Conservation (phyloP, 805 yeast species). For the Lipomyces chichibuensis region DNA sequence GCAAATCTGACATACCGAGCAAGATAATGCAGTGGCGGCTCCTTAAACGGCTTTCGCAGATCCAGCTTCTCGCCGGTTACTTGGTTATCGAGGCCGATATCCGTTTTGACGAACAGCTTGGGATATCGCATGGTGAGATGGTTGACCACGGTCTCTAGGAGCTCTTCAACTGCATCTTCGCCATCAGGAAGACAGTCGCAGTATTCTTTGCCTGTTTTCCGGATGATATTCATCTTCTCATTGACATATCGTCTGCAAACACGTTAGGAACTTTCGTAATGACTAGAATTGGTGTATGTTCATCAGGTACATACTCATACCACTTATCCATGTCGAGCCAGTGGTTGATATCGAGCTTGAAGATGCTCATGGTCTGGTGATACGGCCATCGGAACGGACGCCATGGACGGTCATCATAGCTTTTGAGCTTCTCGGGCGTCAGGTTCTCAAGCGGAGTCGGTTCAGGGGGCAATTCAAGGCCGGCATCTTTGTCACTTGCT, state of each 20-base stretch:
- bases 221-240: slow-evolving; percentile 63
- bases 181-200: slow-evolving; percentile 67
- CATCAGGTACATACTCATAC: slow-evolving; percentile 43
- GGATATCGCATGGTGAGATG: slow-evolving; percentile 70
- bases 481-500: background rate
- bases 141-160: slow-evolving; percentile 62
- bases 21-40: slow-evolving; percentile 64
- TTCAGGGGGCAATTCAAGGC: slow-evolving; percentile 41
- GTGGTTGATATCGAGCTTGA: slow-evolving; percentile 69
- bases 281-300: background rate
- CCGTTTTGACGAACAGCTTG: slow-evolving; percentile 55
- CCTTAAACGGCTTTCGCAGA: slow-evolving; percentile 60
- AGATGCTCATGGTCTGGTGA: slow-evolving; percentile 77
- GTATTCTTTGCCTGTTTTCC: slow-evolving; percentile 61
- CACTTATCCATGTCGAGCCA: slow-evolving; percentile 83
- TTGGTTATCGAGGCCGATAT: slow-evolving; percentile 60
- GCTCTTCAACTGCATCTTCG: slow-evolving; percentile 59
- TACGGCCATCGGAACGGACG: slow-evolving; percentile 81
- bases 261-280: background rate
- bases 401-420: slow-evolving; percentile 78
- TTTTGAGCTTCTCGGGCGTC: slow-evolving; percentile 67
- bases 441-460: slow-evolving; percentile 62
- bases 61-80: slow-evolving; percentile 65
- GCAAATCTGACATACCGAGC: slow-evolving; percentile 44
- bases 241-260: slow-evolving; percentile 56